These are phyloP conservation scores for Ophiostoma sp. DNA, from an alignment of 2,329 filamentous ascomycete species.

Conservation along the genomic window DNA sequence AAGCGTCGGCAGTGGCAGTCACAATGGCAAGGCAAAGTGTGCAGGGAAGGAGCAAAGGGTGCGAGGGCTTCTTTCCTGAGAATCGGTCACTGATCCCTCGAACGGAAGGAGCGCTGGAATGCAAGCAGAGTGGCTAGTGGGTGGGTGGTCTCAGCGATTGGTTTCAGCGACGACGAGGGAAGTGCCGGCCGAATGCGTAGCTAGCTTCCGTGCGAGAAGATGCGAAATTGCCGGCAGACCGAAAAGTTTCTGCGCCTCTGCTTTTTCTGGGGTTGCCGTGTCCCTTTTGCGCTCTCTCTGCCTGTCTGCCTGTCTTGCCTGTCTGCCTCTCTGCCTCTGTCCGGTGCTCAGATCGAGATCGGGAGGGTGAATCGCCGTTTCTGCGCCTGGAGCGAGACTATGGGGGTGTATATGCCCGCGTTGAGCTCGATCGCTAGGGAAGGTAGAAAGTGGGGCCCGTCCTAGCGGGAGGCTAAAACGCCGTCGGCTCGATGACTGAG, in stretches of 20 bases:
- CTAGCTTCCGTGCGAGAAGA: too few relatives aligned
- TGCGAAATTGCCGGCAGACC: too few relatives aligned
- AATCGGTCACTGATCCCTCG: background rate
- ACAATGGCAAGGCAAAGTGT: background rate
- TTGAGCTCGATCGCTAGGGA: background rate
- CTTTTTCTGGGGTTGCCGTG: too few relatives aligned
- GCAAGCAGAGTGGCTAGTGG: background rate
- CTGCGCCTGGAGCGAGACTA: slow-evolving; percentile 12
- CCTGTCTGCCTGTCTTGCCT: background rate
- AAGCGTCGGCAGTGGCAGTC: too few relatives aligned
- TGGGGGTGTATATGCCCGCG: background rate
- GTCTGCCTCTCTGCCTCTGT: too few relatives aligned
- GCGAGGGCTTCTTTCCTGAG: background rate
- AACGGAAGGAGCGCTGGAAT: background rate
- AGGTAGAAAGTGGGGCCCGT: background rate
- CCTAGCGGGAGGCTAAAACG: background rate
- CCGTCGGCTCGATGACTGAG: background rate
- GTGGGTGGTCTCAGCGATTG: background rate
- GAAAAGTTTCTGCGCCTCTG: too few relatives aligned
- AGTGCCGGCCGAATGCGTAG: too few relatives aligned
- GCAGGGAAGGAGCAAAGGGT: slow-evolving; percentile 2
- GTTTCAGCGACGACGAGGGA: too few relatives aligned
- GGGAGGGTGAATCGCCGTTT: slow-evolving; percentile 14
- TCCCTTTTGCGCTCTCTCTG: too few relatives aligned
- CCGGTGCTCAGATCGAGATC: slow-evolving; percentile 18